These are phyloP conservation scores for Penicillium crystallinum DNA, from an alignment of 495 filamentous ascomycete species.

Conservation along the genomic window DNA sequence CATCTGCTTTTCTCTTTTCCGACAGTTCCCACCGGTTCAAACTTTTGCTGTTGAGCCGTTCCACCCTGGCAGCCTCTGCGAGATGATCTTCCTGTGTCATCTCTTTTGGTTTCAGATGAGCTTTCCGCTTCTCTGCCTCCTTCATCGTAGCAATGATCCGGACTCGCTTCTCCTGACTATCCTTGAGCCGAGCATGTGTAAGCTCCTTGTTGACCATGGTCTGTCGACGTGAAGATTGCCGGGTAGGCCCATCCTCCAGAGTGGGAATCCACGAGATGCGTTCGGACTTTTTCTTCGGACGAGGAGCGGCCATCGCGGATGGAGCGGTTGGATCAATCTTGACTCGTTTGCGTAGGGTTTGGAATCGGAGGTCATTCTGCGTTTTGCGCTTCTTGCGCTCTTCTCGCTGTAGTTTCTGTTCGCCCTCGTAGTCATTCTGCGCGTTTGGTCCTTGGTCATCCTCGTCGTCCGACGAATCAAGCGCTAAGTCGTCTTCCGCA, in stretches of 20 bases:
- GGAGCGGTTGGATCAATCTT: constrained; percentile 58
- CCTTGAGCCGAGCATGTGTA: constrained; percentile 75
- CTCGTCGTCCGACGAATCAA: constrained; percentile 79
- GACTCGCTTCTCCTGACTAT: constrained; percentile 73
- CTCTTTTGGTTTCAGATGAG: constrained; percentile 64
- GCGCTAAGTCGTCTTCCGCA: constrained; percentile 67
- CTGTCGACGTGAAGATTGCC: constrained; percentile 75
- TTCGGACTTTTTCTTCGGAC: constrained; percentile 91
- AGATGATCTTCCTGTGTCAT: constrained; percentile 91
- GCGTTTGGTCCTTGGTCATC: constrained; percentile 64
- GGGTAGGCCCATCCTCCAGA: constrained; percentile 68
- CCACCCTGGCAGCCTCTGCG: constrained; percentile 74
- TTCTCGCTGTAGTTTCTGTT: constrained; percentile 63
- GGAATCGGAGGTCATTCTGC: constrained; percentile 48
- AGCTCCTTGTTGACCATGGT: constrained; percentile 81
- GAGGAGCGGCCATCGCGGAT: constrained; percentile 44
- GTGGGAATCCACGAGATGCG: constrained; percentile 83
- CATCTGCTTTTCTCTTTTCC: constrained; percentile 80
- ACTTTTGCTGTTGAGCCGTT: constrained; percentile 83
- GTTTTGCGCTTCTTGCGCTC: constrained; percentile 73
- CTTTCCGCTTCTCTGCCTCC: constrained; percentile 73
- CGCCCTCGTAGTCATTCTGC: constrained; percentile 52
- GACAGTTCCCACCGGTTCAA: constrained; percentile 90
- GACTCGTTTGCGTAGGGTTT: constrained; percentile 53
- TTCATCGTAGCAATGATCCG: constrained; percentile 82